Percentiles rank a stretch among this genome's conserved stretches.
Conservation (phyloP, 2,329 filamentous ascomycete species). For the Colletotrichum sp. region DNA sequence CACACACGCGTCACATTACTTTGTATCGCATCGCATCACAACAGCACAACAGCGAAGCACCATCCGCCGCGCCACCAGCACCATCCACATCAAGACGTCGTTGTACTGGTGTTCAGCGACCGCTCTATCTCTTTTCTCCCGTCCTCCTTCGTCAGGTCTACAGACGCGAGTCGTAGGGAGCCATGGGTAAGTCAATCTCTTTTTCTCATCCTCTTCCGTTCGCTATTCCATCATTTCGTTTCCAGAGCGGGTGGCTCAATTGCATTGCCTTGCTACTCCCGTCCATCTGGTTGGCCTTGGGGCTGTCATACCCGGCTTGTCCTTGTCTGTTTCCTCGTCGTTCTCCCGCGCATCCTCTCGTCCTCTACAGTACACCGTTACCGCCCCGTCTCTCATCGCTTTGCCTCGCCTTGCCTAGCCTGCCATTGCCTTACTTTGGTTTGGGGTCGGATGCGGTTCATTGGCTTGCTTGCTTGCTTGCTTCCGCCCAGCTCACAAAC, state of each 20-base stretch:
- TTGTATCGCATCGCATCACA: background rate
- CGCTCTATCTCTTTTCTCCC: background rate
- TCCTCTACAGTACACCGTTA: background rate
- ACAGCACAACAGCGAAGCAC: background rate
- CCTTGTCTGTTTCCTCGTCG: background rate
- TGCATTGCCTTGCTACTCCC: background rate
- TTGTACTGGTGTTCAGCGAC: background rate
- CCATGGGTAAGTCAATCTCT: conserved; percentile 1
- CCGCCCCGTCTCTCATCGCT: background rate
- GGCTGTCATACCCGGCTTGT: background rate
- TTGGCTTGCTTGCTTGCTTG: background rate
- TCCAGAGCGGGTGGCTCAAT: background rate
- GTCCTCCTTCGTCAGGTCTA: background rate
- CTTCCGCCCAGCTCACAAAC: background rate
- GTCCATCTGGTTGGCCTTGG: background rate
- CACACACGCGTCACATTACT: conserved; percentile 9
- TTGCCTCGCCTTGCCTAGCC: background rate
- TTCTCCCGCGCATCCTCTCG: background rate
- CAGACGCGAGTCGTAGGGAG: background rate
- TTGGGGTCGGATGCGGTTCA: background rate
- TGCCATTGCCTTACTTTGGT: background rate
- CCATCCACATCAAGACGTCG: background rate
- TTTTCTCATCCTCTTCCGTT: background rate
- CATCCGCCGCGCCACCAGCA: background rate
- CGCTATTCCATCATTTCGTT: background rate